A percentile compares a stretch with the other conserved stretches of the same genome.
Evolutionary conservation across 2,329 filamentous ascomycete species (phyloP).

Genomic region (Colletotrichum godetiae): DNA sequence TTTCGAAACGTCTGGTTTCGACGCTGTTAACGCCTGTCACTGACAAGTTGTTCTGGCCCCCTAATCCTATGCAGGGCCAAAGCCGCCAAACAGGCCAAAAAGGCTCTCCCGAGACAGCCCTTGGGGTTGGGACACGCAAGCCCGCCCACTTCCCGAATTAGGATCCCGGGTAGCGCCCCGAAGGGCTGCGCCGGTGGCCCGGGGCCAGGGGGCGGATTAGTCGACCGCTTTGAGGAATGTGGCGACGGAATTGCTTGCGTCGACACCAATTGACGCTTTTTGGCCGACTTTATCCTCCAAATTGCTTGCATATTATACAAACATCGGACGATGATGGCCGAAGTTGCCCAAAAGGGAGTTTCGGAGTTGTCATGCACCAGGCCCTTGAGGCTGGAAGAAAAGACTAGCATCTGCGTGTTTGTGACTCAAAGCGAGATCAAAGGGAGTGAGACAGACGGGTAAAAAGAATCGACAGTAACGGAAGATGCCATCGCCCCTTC

Average conservation of each 20-base stretch:
- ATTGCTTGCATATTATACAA: slow-evolving; percentile 13
- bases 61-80: background rate
- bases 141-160: slow-evolving; percentile 31
- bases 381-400: background rate
- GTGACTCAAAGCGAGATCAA: background rate
- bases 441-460: background rate
- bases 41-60: background rate
- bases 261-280: background rate
- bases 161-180: slow-evolving; percentile 20
- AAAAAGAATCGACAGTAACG: background rate
- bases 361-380: background rate
- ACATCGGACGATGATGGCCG: slow-evolving; percentile 19
- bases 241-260: slow-evolving; percentile 5
- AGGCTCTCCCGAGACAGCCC: background rate
- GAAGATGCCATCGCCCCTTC: slow-evolving; percentile 2
- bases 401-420: background rate
- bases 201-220: slow-evolving; percentile 13
- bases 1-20: slow-evolving; percentile 26
- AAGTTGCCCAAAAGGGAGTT: slow-evolving; percentile 1
- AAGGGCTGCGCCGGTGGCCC: slow-evolving; percentile 15
- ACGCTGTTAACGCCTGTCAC: background rate
- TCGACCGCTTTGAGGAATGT: slow-evolving; percentile 11
- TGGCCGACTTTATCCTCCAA: background rate
- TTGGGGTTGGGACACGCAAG: slow-evolving; percentile 24
- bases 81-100: too few species aligned